Base-by-base conservation (phyloP, 1,139 yeast species). In the Starmera stellimalicola region DNA sequence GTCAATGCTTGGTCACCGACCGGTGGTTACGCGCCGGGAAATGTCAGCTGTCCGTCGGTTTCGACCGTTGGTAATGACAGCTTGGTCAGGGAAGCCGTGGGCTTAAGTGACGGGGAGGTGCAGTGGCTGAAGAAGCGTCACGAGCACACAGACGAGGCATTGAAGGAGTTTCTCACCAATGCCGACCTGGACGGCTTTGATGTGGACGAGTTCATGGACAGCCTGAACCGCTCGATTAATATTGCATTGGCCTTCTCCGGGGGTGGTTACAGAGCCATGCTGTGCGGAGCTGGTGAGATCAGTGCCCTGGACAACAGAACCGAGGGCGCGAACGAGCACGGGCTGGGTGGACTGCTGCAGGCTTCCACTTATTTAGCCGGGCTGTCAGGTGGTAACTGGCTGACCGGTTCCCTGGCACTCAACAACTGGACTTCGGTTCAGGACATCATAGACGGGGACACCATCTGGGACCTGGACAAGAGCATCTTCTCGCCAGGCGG, bases 191-290 rank as follows among this genome's bases (percentile, higher is more conserved):
- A 71, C 6, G 78, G 73, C 47, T 77, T 83, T 45, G 71, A 76
- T 45, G 69, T 73, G 3, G 60, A 57, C 15, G 45, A 51, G 3
- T 77, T 73, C 46, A 51, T 80, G 45, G 57, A 61, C 37, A 44
- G 56, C 10, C 52, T 58, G 37, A 47, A 61, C 55, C 40, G 55
- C 29, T 58, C 68, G 20, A 63, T 71, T 35, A 66, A 61, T 36
- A 65, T 84, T 35, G 95, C 80, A 4, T 51, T 85, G 16, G 87
- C 94, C 4, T 80, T 83, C 51, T 76, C 91, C 6, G 96, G 96
- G 27, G 96, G 96, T 48, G 94, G 95, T 4, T 85, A 83, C 58
- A 70, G 96, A 38, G 94, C 95, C 33, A 83, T 85, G 95, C 60
- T 85, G 28, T 60, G 67, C 36, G 95, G 95, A n/a, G 95, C 94